Percentiles rank a stretch among this genome's conserved stretches.
phyloP scores from a whole-genome alignment of 495 filamentous ascomycete species.

The Trichocladium antarcticum region DNA sequence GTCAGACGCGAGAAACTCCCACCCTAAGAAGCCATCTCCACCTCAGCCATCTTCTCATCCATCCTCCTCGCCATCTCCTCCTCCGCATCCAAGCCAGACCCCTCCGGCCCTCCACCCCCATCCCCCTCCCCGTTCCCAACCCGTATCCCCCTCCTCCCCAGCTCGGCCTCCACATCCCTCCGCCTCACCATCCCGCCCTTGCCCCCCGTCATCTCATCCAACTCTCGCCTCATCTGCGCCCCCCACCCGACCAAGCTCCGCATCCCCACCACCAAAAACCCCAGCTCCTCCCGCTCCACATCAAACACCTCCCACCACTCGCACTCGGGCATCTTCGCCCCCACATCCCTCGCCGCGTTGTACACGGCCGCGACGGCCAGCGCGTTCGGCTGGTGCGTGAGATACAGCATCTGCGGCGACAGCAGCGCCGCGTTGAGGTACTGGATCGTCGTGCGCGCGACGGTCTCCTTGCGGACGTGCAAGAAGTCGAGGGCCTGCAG shows the following conservation, averaged over 20 bases:
- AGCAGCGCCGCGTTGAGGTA: slow-evolving; percentile 76
- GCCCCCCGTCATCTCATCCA: slow-evolving; percentile 10
- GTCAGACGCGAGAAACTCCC: too few species aligned
- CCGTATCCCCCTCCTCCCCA: slow-evolving; percentile 33
- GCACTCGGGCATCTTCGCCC: slow-evolving; percentile 61
- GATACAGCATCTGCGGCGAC: slow-evolving; percentile 77
- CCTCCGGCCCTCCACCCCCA: slow-evolving; percentile 25
- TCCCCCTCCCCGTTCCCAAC: slow-evolving; percentile 22
- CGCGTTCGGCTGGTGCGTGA: slow-evolving; percentile 80
- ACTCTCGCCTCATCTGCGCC: slow-evolving; percentile 29
- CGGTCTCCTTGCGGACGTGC: slow-evolving; percentile 21
- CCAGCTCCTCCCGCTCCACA: slow-evolving; percentile 89
- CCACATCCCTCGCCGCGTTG: slow-evolving; percentile 68
- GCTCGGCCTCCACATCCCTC: slow-evolving; percentile 31
- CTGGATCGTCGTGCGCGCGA: slow-evolving; percentile 54
- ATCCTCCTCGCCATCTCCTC: slow-evolving; percentile 48
- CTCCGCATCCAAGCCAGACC: slow-evolving; percentile 44
- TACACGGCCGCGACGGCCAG: slow-evolving; percentile 86
- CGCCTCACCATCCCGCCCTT: slow-evolving; percentile 33
- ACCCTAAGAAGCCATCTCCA: slow-evolving; percentile 11
- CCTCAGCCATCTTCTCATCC: slow-evolving; percentile 43
- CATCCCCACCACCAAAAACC: slow-evolving; percentile 84
- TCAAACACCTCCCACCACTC: slow-evolving; percentile 99
- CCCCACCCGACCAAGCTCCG: slow-evolving; percentile 67
- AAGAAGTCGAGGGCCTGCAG: slow-evolving; percentile 71